Base-by-base conservation (phyloP, 768 basidiomycete genomes). In the Tylopilus subfusipes region DNA sequence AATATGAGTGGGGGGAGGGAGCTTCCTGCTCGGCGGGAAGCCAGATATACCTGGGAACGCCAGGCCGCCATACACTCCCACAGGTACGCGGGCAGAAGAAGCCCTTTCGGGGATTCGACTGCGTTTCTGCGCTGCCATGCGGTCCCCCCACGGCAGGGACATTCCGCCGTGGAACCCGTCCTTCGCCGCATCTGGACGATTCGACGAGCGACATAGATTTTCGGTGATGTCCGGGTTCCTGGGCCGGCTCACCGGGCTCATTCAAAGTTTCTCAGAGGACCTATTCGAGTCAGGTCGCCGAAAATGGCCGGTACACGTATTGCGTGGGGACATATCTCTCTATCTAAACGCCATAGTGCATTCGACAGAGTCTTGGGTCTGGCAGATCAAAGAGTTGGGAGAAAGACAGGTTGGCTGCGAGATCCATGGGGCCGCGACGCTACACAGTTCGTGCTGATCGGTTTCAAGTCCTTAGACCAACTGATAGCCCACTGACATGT, bases 381-480 rank as follows among this genome's bases (percentile, higher is more conserved):
- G 11, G 18, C 29, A 56, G 21, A 8, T 11, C 16, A 8, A 50
- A 42, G 8, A 34, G 13, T 27, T 4, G 13, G 19, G 0, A 7
- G 14, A 1, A 7, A 11, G 33, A 5, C 30, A 30, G 30, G 25
- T 52, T 16, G 25, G 13, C n/a, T 22, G n/a, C 11, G 16, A 44
- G 42, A 49, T 27, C 2, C 30, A 63, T 63, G 63, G 18, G 31
- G 42, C 25, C 30, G 11, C 60, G 57, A 42, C 40, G 40, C 30
- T 65, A 66, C 36, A 54, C 54, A 6, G 64, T 65, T 30, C 54
- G 63, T 57, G 4, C 36, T n/a, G 21, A 53, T 52, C 18, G 2
- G 7, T 31, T 18, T 4, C 2, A 18, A 22, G 39, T 22, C 39
- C 14, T 12, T 21, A n/a, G 45, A 34, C n/a, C 10, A 8, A 18